phyloP scores from a whole-genome alignment of 306 rosid genomes.

The Pyrus betulifolia region DNA sequence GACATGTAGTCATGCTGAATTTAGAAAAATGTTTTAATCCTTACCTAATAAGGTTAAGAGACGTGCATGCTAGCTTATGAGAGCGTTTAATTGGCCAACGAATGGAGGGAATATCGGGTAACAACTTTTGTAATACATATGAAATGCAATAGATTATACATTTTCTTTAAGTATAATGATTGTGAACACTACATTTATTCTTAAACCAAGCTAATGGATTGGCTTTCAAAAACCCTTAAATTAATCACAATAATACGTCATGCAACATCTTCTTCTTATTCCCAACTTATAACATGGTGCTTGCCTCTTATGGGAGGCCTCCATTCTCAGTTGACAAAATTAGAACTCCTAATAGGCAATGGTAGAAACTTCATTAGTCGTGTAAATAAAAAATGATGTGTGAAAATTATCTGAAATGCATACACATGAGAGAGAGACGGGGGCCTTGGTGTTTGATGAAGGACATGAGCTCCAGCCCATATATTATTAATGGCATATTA shows the following conservation, averaged over 20 bases:
- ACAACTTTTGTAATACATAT: conserved; percentile 15
- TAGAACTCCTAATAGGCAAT: background rate
- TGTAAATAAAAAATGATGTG: no score
- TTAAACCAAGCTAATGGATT: background rate
- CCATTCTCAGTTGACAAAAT: background rate
- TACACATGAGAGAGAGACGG: background rate
- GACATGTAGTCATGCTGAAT: background rate
- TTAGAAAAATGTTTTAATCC: background rate
- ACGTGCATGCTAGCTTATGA: background rate
- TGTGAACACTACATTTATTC: conserved; percentile 17
- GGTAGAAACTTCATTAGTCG: background rate
- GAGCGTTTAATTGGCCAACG: conserved; percentile 15
- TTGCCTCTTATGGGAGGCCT: background rate
- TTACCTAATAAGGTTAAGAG: background rate
- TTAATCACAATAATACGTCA: background rate
- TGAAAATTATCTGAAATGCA: background rate
- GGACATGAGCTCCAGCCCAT: background rate
- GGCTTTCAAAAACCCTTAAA: background rate
- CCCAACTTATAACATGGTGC: conserved; percentile 8
- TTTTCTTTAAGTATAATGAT: conserved; percentile 17
- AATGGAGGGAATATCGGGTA: conserved; percentile 37
- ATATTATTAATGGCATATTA: conserved; percentile 1
- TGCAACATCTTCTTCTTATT: background rate
- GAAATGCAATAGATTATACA: conserved; percentile 17
- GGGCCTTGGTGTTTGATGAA: conserved; percentile 7